Evolutionary conservation across 805 yeast species (phyloP), one percentile per base, ranked within the genome.

Genomic region (Pichia gijzeniarum): DNA sequence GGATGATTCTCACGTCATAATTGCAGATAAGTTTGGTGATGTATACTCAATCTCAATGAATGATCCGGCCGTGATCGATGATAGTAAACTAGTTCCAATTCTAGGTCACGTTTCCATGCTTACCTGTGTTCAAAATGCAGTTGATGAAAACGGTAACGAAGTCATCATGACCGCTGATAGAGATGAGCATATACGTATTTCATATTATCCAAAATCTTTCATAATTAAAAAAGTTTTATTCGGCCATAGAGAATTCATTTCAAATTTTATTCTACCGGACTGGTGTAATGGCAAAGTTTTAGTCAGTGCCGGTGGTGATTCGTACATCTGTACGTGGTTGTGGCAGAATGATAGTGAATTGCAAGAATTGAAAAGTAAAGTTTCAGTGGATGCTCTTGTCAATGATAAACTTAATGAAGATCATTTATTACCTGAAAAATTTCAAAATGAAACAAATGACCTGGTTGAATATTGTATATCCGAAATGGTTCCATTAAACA

Each of bases 101-200:
- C 67, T 91, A 44, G 99, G 99, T 7, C 99, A 93, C 64, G 98
- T 93, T 5, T 90, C 97, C 3, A 88, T 93, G 96, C 74, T 93
- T 49, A 85, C 95, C n/a, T 88, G 81, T 51, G 74, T 90, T 2
- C 58, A 72, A 25, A 67, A 80, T 22, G 69, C 73, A 12, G 54
- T 56, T 3, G 60, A 64, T 37, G 63, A 69, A 27, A 40, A 53
- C 17, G 74, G 71, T 8, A 74, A 75, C 48, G 70, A 72, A 50
- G 83, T 65, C 48, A 61, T 90, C 14, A 71, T 91, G 45, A 80
- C 95, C 1, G 80, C 90, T 33, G 99, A 93, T 67, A 76, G 99
- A 65, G 99, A 93, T 64, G 99, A 93, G 64, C 99, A 95, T 63
- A 84, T 93, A 51, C 76, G 95, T 61, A 72, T 93, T 16, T 77